Conservation (phyloP, 140 eudicot genomes). For the Oenanthe javanica region DNA sequence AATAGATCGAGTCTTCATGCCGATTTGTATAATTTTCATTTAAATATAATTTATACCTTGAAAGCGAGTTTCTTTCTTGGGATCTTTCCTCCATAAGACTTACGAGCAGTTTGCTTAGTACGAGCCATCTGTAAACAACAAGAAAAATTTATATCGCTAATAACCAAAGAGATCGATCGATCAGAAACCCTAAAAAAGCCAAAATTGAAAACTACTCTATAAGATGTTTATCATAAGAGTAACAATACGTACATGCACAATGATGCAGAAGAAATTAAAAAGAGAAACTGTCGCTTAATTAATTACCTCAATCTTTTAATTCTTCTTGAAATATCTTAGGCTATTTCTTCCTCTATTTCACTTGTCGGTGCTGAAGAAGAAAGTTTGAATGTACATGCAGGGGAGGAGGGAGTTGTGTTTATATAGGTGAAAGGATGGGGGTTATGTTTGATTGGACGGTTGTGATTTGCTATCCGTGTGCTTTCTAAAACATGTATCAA, state of each 20-base stretch:
- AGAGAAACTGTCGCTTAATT: too few species aligned
- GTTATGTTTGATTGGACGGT: not conserved
- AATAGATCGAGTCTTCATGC: too few species aligned
- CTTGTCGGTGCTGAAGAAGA: too few species aligned
- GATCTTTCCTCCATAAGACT: slow-evolving; percentile 16
- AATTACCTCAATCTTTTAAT: not conserved
- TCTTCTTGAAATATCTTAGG: not conserved
- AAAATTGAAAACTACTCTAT: not conserved
- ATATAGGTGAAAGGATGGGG: not conserved
- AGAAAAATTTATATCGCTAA: too few species aligned
- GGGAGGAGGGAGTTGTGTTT: not conserved
- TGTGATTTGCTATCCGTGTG: too few species aligned
- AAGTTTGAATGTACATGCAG: not conserved
- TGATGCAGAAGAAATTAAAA: too few species aligned
- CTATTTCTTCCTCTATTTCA: not conserved
- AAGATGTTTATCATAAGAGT: too few species aligned
- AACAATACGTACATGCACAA: too few species aligned
- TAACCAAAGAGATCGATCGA: too few species aligned
- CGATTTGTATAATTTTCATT: not conserved
- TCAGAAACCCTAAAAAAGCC: not conserved
- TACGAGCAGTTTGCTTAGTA: slow-evolving; percentile 20
- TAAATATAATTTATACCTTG: not conserved
- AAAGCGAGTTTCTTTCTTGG: slow-evolving; percentile 14
- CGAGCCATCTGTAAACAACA: slow-evolving; percentile 16
- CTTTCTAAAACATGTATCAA: too few species aligned